A percentile compares a stretch with the other conserved stretches of the same genome.
Conservation (phyloP, 2,329 filamentous ascomycete species). For the Scedosporium minutisporum region DNA sequence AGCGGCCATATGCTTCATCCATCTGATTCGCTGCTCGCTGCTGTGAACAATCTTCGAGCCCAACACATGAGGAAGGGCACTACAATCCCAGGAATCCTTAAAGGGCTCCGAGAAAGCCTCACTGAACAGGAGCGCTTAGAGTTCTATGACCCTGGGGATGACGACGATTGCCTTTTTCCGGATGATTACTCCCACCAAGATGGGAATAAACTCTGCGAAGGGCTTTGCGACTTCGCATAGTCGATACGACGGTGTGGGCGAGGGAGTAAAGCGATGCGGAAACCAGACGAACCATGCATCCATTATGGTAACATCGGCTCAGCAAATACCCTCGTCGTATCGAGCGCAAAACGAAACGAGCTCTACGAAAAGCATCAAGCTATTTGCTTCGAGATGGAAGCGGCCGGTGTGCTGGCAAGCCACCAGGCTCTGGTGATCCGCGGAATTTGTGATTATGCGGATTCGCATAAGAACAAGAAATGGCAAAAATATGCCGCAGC, state of each 20-base stretch:
- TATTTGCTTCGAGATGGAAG: conserved; percentile 15
- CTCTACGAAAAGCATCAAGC: background rate
- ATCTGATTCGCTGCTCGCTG: background rate
- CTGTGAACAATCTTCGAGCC: background rate
- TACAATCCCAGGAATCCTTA: background rate
- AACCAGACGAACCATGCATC: background rate
- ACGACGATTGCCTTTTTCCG: background rate
- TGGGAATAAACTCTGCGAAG: background rate
- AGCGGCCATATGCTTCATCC: conserved; percentile 4
- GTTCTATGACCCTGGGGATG: background rate
- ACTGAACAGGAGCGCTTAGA: background rate
- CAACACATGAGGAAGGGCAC: background rate
- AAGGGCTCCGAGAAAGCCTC: background rate
- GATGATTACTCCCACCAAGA: background rate
- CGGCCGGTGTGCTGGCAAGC: conserved; percentile 12
- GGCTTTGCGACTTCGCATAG: background rate
- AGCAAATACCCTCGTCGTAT: conserved; percentile 5
- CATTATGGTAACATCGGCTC: conserved; percentile 6
- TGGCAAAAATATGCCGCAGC: conserved; percentile 10
- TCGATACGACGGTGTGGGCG: background rate
- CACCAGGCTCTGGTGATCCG: conserved; percentile 16
- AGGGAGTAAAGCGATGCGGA: background rate
- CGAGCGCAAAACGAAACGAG: conserved; percentile 1
- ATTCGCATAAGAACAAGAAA: conserved; percentile 15
- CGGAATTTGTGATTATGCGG: conserved; percentile 20